Conservation (phyloP, 1,284 basidiomycete species). For the Hypsizygus ulmarius region DNA sequence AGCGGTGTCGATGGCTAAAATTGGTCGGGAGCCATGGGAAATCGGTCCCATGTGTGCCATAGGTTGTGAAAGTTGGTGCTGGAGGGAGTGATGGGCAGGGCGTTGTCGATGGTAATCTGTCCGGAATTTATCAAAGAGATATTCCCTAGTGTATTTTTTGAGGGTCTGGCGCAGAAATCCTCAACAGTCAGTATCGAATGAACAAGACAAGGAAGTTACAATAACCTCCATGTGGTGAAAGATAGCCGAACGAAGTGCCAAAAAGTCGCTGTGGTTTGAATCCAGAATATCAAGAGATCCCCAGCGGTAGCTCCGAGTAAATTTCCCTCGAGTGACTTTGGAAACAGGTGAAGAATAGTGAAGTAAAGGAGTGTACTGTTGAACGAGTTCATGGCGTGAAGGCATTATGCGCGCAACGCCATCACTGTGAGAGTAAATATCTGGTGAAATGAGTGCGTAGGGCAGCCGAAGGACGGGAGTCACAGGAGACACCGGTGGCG, state of each 20-base stretch:
- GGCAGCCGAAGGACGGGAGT: conserved; percentile 61
- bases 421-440: conserved; percentile 75
- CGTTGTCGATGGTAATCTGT: conserved; percentile 54
- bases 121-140: conserved; percentile 76
- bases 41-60: conserved; percentile 42
- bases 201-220: conserved; percentile 22
- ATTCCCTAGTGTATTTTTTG: conserved; percentile 78
- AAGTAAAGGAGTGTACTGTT: conserved; percentile 62
- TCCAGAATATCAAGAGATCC: conserved; percentile 77
- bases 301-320: conserved; percentile 73
- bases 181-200: conserved; percentile 21
- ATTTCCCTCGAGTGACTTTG: conserved; percentile 58
- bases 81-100: conserved; percentile 42
- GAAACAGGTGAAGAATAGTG: conserved; percentile 36
- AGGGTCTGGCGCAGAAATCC: conserved; percentile 54
- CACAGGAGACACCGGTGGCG: conserved; percentile 63
- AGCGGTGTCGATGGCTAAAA: conserved; percentile 70
- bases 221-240: conserved; percentile 81
- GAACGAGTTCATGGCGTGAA: conserved; percentile 63
- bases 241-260: conserved; percentile 67
- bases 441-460: conserved; percentile 77
- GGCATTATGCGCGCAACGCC: conserved; percentile 56
- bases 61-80: conserved; percentile 39
- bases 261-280: conserved; percentile 72
- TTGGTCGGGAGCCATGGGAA: conserved; percentile 54